Conservation (phyloP, 1,284 basidiomycete genomes). For the Ceratobasidium sp. region DNA sequence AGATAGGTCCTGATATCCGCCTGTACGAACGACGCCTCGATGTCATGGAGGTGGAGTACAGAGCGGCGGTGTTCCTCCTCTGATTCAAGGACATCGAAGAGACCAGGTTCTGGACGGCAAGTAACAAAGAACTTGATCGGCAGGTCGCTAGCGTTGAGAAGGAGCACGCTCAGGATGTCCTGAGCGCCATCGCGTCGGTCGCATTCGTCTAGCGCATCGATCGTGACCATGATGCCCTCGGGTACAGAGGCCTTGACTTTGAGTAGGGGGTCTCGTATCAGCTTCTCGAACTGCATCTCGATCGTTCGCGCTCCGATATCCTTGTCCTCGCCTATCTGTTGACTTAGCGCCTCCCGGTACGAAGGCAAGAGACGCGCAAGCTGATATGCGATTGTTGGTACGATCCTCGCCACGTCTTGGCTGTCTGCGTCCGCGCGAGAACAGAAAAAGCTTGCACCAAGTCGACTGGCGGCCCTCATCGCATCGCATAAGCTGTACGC, state of each 20-base stretch:
- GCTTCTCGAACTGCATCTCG: slow-evolving; percentile 24
- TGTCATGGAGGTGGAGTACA: slow-evolving; percentile 23
- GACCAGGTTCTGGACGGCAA: slow-evolving; percentile 27
- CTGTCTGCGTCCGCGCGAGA: slow-evolving; percentile 46
- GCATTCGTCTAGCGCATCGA: slow-evolving; percentile 40
- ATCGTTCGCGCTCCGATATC: not conserved
- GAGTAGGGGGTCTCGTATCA: slow-evolving; percentile 15
- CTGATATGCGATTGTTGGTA: slow-evolving; percentile 38
- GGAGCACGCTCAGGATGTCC: not conserved
- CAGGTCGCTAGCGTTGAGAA: not conserved
- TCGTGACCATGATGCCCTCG: slow-evolving; percentile 5
- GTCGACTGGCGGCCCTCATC: slow-evolving; percentile 1
- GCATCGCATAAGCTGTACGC: slow-evolving; percentile 47
- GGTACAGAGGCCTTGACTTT: not conserved
- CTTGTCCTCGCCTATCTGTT: not conserved
- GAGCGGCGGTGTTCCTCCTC: too few relatives aligned
- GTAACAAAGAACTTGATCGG: slow-evolving; percentile 34
- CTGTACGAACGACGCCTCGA: slow-evolving; percentile 30
- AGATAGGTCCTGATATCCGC: slow-evolving; percentile 32
- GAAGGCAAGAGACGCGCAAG: slow-evolving; percentile 6
- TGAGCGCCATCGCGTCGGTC: not conserved
- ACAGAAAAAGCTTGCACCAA: slow-evolving; percentile 52
- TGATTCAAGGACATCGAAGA: not conserved
- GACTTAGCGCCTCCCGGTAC: not conserved
- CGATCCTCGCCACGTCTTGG: slow-evolving; percentile 14